Evolutionary conservation across 768 basidiomycete genomes (phyloP).

Genomic region (Russula lepida): DNA sequence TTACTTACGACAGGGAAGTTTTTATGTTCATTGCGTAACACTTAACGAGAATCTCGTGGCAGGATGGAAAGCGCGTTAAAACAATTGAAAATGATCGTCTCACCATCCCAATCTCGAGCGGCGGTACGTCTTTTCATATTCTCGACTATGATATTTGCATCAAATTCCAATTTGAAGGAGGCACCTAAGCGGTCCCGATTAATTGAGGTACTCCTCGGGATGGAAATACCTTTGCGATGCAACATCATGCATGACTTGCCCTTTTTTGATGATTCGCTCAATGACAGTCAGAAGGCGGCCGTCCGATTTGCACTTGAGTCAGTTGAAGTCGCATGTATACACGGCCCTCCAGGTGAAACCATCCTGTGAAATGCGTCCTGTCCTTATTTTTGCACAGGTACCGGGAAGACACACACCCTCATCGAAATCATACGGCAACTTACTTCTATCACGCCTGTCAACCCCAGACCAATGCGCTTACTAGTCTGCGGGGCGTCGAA

Average conservation of each 20-base stretch:
- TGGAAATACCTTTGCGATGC: constrained; percentile 39
- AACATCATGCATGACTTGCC: constrained; percentile 34
- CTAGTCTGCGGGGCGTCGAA: constrained; percentile 93
- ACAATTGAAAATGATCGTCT: constrained; percentile 38
- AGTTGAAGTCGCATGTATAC: constrained; percentile 82
- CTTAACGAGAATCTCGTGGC: not conserved
- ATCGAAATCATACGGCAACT: constrained; percentile 90
- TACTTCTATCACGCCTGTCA: constrained; percentile 38
- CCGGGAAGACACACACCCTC: constrained; percentile 93
- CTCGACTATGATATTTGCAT: not conserved
- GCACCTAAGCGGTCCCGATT: constrained; percentile 38
- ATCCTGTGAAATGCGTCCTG: not conserved
- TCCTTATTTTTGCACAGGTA: constrained; percentile 38
- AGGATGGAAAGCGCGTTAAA: constrained; percentile 86
- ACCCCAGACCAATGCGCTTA: constrained; percentile 49
- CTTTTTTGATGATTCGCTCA: constrained; percentile 73
- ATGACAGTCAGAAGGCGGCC: constrained; percentile 77
- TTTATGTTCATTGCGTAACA: not conserved
- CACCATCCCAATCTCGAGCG: constrained; percentile 15
- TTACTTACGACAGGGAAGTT: constrained; percentile 76
- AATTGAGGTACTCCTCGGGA: constrained; percentile 63
- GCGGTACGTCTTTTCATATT: not conserved
- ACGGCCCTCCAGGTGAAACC: constrained; percentile 86
- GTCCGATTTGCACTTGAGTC: constrained; percentile 76
- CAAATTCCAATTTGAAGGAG: constrained; percentile 19